Percentiles rank a stretch among this genome's conserved stretches.
Evolutionary conservation across 202 grass and related monocot species (phyloP).

Genomic region (Schoenoplectus tabernaemontani): DNA sequence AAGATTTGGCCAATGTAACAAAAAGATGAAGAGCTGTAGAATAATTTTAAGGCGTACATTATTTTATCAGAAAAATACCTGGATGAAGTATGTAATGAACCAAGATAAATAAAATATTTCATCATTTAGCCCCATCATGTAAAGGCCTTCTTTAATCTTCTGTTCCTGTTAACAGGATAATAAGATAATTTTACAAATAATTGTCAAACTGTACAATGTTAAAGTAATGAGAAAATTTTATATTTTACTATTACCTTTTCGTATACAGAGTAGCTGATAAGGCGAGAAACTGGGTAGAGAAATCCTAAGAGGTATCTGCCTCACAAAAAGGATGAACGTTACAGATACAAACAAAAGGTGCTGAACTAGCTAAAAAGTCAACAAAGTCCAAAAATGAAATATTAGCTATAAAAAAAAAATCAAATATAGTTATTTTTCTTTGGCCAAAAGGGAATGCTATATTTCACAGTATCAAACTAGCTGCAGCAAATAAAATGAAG

Average conservation of each 20-base stretch:
- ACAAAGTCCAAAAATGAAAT: neutral
- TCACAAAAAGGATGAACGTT: neutral
- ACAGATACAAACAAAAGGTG: neutral
- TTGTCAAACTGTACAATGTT: neutral
- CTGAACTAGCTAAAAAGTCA: neutral
- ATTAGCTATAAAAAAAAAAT: neutral
- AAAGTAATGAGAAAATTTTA: slow-evolving; percentile 8
- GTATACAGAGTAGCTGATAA: slow-evolving; percentile 39
- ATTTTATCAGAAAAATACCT: slow-evolving; percentile 21
- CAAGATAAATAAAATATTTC: slow-evolving; percentile 47
- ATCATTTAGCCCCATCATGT: slow-evolving; percentile 44
- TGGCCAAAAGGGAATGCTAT: neutral
- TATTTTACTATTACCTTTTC: slow-evolving; percentile 34
- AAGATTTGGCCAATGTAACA: neutral
- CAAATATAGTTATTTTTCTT: neutral
- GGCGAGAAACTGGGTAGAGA: slow-evolving; percentile 43
- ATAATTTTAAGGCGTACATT: neutral
- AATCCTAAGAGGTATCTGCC: slow-evolving; percentile 42
- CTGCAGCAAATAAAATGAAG: neutral
- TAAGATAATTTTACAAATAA: neutral
- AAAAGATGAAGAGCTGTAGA: neutral
- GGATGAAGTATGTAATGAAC: slow-evolving; percentile 41
- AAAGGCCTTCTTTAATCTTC: slow-evolving; percentile 48
- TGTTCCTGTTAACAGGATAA: slow-evolving; percentile 28
- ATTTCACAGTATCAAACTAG: neutral